Evolutionary conservation across 345 rosid species (phyloP), one percentile per base, ranked within the genome.

Genomic region (Laguncularia racemosa): DNA sequence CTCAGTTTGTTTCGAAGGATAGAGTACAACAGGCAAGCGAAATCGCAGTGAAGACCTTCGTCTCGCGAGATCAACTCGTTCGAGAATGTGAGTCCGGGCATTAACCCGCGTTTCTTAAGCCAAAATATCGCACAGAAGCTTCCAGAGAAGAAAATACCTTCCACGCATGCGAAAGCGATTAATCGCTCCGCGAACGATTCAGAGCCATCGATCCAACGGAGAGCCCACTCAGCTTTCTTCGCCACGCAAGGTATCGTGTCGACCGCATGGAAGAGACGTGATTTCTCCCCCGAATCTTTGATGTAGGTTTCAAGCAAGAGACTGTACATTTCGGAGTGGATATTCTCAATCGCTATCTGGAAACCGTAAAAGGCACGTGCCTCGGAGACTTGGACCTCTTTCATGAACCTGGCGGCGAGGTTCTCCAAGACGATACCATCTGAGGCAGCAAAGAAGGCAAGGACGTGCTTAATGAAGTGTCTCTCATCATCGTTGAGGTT

Each of bases 351-450:
- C 2, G 98, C 95, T 65, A 89, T 92, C 71, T 92, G 96, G 73
- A 92, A 92, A 0, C 99, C 99, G 60, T 93, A 89, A 75, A 93
- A 93, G 16, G 99, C 99, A 13, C 99, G 91, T 38, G 97, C 99
- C 79, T 89, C 97, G 6, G 97, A 57, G 17, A 93, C 77, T 56
- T 93, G 97, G 2, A 93, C 88, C 58, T 93, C 99, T 52, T 84
- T 85, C 99, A 93, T 93, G 81, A 89, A 93, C 0, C 96, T 75
- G 0, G 75, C 89, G 9, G 91, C 96, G 26, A 89, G 95, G 44
- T 92, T 92, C 70, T 89, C 98, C 0, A 89, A 75, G 4, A 89
- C 91, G 67, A 92, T 92, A 9, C 98, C 97, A 26, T 92, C 97
- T 0, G 97, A 89, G 26, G 97, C 95, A 43, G 98, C 98, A 63